Conservation (phyloP, 371 early-diverging fungal genomes). For the Parasitella parasitica region DNA sequence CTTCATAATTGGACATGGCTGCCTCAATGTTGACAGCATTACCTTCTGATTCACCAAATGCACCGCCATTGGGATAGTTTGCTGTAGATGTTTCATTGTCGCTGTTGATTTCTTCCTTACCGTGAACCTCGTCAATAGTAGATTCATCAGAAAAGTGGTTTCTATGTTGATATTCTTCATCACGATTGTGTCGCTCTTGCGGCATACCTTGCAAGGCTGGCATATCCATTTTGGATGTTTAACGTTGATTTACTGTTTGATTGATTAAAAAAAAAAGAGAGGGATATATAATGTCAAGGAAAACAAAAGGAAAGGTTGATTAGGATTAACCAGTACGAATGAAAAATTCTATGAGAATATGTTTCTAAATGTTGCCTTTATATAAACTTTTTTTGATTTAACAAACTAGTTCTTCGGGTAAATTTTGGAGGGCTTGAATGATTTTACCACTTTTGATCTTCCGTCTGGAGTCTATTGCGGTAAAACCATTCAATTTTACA, state of each 20-base stretch:
- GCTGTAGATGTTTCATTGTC: slow-evolving; percentile 4
- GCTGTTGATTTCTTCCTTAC: slow-evolving; percentile 23
- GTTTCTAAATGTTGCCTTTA: not conserved
- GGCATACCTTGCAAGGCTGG: slow-evolving; percentile 21
- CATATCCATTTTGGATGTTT: slow-evolving; percentile 26
- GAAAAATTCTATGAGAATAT: no score
- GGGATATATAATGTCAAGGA: not conserved
- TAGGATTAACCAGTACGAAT: no score
- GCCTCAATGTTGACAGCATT: slow-evolving; percentile 49
- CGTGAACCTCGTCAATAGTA: slow-evolving; percentile 23
- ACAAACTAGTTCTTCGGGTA: slow-evolving; percentile 6
- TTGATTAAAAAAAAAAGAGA: not conserved
- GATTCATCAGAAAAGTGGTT: slow-evolving; percentile 21
- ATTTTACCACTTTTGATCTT: slow-evolving; percentile 16
- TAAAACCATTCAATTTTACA: slow-evolving; percentile 19
- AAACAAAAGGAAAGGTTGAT: not conserved
- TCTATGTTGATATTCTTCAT: slow-evolving; percentile 19
- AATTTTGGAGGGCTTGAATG: slow-evolving; percentile 18
- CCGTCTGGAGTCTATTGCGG: slow-evolving; percentile 9
- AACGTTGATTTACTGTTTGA: not conserved
- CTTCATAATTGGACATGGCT: slow-evolving; percentile 47
- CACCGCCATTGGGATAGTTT: slow-evolving; percentile 18
- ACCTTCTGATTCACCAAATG: slow-evolving; percentile 43
- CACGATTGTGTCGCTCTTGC: slow-evolving; percentile 9
- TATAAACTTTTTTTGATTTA: slow-evolving; percentile 1